These are phyloP conservation scores for Corchorus capsularis DNA, from an alignment of 345 rosid species.

Conservation along the genomic window DNA sequence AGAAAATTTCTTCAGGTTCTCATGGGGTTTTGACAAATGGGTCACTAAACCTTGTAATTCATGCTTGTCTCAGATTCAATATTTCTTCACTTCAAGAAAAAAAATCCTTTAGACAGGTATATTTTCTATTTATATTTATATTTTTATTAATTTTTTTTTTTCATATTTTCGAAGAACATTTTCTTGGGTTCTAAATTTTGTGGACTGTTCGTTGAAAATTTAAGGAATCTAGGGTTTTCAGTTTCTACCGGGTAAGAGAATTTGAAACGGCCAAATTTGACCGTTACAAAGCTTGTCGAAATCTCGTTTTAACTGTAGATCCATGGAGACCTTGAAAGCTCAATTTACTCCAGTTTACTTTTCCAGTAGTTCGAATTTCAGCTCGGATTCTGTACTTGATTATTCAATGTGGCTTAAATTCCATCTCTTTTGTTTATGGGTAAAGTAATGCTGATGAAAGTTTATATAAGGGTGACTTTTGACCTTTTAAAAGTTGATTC, in stretches of 20 bases:
- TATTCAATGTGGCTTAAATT: conserved; percentile 23
- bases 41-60: conserved; percentile 25
- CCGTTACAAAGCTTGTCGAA: conserved; percentile 12
- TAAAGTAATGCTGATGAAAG: not conserved
- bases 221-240: conserved; percentile 35
- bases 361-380: conserved; percentile 7
- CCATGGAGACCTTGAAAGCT: conserved; percentile 20
- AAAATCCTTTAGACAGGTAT: conserved; percentile 24
- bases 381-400: conserved; percentile 8
- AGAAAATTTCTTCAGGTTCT: conserved; percentile 14
- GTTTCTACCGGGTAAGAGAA: conserved; percentile 12
- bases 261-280: conserved; percentile 22
- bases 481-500: conserved; percentile 8
- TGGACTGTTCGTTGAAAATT: conserved; percentile 1
- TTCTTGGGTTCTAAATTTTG: not conserved
- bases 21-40: conserved; percentile 30
- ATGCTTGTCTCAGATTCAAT: conserved; percentile 30
- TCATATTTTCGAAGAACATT: not conserved
- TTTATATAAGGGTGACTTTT: not conserved
- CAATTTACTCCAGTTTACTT: conserved; percentile 4
- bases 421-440: not conserved
- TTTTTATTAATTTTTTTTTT: not conserved
- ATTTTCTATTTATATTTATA: not conserved
- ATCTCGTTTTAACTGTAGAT: conserved; percentile 22
- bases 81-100: conserved; percentile 5